phyloP scores from a whole-genome alignment of 202 grass and related monocot genomes.

The Tripidium arundinaceum region DNA sequence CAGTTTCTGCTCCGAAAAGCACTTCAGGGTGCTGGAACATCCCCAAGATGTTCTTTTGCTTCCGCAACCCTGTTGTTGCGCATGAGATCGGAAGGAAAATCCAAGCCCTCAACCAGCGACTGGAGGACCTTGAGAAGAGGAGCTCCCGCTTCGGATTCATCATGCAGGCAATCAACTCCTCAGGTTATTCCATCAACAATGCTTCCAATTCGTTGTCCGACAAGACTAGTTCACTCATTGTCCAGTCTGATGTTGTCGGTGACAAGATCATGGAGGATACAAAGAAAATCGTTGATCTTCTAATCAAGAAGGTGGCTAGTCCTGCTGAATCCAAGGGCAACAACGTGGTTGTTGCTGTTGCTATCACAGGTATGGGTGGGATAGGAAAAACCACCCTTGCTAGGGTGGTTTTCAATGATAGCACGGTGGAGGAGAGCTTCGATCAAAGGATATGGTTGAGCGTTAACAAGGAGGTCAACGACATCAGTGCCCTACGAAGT shows the following conservation, averaged over 20 bases:
- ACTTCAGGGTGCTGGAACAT: background rate
- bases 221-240: background rate
- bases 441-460: background rate
- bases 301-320: background rate
- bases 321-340: background rate
- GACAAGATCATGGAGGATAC: background rate
- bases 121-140: background rate
- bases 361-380: background rate
- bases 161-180: background rate
- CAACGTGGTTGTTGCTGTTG: background rate
- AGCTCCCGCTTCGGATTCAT: background rate
- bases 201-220: fast-evolving
- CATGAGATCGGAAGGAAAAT: background rate
- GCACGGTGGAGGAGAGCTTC: background rate
- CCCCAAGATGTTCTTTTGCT: background rate
- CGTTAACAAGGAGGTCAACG: background rate
- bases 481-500: background rate
- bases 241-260: background rate
- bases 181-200: background rate
- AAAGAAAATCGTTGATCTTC: background rate
- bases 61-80: background rate
- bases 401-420: background rate
- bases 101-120: background rate
- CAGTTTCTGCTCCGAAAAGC: background rate
- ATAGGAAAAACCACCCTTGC: slow-evolving; percentile 17